Evolutionary conservation across 768 basidiomycete genomes (phyloP).

Genomic region (Grammothele lineata): DNA sequence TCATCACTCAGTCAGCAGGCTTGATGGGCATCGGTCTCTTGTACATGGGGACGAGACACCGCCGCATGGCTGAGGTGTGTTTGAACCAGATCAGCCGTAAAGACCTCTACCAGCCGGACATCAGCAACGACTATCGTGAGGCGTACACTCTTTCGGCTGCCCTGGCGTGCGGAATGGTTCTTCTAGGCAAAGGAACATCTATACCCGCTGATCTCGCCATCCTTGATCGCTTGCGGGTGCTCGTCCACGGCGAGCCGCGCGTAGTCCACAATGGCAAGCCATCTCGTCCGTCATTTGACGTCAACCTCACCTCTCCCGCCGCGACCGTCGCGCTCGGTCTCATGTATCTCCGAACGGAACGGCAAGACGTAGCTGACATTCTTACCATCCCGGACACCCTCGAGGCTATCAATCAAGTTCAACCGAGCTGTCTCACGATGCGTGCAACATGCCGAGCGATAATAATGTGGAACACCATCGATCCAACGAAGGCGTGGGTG

Average conservation of each 20-base stretch:
- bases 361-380: slow-evolving; percentile 83
- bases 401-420: slow-evolving; percentile 76
- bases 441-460: slow-evolving; percentile 73
- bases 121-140: slow-evolving; percentile 86
- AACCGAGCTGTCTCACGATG: slow-evolving; percentile 82
- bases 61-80: slow-evolving; percentile 91
- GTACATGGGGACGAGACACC: slow-evolving; percentile 82
- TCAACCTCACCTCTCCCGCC: slow-evolving; percentile 88
- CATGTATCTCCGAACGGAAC: slow-evolving; percentile 86
- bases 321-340: slow-evolving; percentile 87
- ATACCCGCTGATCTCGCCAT: slow-evolving; percentile 75
- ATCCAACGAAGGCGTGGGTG: slow-evolving; percentile 73
- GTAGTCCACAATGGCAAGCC: slow-evolving; percentile 32
- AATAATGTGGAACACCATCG: slow-evolving; percentile 83
- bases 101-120: slow-evolving; percentile 76
- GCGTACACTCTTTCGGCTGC: slow-evolving; percentile 88
- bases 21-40: slow-evolving; percentile 84
- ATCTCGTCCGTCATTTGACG: slow-evolving; percentile 58
- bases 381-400: slow-evolving; percentile 80
- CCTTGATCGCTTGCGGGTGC: slow-evolving; percentile 61
- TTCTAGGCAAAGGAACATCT: slow-evolving; percentile 81
- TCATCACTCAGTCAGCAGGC: slow-evolving; percentile 87
- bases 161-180: slow-evolving; percentile 92
- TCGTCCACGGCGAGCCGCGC: slow-evolving; percentile 71
- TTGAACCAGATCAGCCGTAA: slow-evolving; percentile 76